Conservation (phyloP, 768 basidiomycete genomes). For the Lentinula sp. region DNA sequence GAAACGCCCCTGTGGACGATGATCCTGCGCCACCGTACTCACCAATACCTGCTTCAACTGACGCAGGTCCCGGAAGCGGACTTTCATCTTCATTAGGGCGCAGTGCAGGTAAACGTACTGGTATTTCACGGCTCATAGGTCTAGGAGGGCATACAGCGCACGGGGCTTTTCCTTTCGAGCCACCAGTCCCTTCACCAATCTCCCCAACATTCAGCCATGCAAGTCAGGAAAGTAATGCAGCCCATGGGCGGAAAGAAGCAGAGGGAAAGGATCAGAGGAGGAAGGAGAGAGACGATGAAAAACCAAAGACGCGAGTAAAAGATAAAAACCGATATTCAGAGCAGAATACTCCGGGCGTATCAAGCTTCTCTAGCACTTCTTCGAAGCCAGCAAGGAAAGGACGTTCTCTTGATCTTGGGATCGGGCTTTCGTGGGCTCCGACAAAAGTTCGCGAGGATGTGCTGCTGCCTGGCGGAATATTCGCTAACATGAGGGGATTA, state of each 20-base stretch:
- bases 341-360: not conserved
- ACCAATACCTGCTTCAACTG: slow-evolving; percentile 13
- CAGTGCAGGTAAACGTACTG: slow-evolving; percentile 35
- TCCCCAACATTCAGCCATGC: slow-evolving; percentile 8
- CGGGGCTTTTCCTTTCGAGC: slow-evolving; percentile 64
- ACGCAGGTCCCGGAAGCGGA: not conserved
- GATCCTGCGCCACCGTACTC: slow-evolving; percentile 36
- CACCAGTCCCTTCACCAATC: slow-evolving; percentile 50
- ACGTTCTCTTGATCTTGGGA: slow-evolving; percentile 63
- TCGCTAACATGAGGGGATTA: slow-evolving; percentile 24
- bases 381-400: slow-evolving; percentile 47
- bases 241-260: slow-evolving; percentile 16
- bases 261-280: slow-evolving; percentile 14
- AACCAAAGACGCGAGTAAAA: slow-evolving; percentile 7
- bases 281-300: slow-evolving; percentile 15
- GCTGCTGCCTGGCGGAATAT: slow-evolving; percentile 43
- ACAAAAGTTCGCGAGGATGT: slow-evolving; percentile 60
- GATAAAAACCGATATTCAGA: not conserved
- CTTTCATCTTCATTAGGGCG: slow-evolving; percentile 53
- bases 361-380: not conserved
- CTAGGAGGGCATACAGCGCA: slow-evolving; percentile 35
- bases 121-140: slow-evolving; percentile 25
- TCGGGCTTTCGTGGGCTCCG: slow-evolving; percentile 71
- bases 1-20: slow-evolving; percentile 1
- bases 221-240: slow-evolving; percentile 18